phyloP scores from a whole-genome alignment of 192 early-diverging fungal genomes.

The Helicostylum pulchrum region DNA sequence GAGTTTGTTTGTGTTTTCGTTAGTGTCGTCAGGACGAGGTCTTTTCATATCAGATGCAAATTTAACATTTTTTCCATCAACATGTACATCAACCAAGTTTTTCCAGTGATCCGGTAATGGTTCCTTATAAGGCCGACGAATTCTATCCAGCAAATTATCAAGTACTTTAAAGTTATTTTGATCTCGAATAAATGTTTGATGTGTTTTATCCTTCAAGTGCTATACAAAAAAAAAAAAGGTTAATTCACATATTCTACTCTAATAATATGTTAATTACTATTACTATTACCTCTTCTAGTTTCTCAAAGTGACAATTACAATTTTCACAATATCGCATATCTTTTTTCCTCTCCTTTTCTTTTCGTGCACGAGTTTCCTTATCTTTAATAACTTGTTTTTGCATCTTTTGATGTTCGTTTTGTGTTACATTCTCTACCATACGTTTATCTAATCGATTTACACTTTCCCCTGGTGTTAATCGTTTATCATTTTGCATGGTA shows the following conservation, averaged over 20 bases:
- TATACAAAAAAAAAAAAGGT: conserved; percentile 3
- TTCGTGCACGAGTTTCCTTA: not conserved
- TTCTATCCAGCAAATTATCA: conserved; percentile 7
- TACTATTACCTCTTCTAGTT: conserved; percentile 12
- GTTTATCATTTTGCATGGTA: not conserved
- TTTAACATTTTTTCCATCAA: conserved; percentile 15
- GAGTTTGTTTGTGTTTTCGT: no score
- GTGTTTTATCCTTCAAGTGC: conserved; percentile 15
- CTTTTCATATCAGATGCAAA: conserved; percentile 9
- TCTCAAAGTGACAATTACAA: conserved; percentile 10
- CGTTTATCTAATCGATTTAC: conserved; percentile 5
- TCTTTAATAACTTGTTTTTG: not conserved
- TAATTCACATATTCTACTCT: not conserved
- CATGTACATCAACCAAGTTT: not conserved
- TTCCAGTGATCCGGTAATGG: conserved; percentile 4
- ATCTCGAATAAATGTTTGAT: conserved; percentile 16
- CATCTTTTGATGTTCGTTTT: not conserved
- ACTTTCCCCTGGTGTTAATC: conserved; percentile 11
- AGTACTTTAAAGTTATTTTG: conserved; percentile 9
- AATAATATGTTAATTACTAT: no score
- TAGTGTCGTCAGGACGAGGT: not conserved
- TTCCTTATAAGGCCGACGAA: conserved; percentile 9
- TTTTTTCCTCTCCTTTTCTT: not conserved
- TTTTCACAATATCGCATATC: conserved; percentile 16
- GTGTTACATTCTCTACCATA: conserved; percentile 1